These are phyloP conservation scores for Cardiospermum halicacabum DNA, from an alignment of 345 rosid genomes.

Conservation along the genomic window DNA sequence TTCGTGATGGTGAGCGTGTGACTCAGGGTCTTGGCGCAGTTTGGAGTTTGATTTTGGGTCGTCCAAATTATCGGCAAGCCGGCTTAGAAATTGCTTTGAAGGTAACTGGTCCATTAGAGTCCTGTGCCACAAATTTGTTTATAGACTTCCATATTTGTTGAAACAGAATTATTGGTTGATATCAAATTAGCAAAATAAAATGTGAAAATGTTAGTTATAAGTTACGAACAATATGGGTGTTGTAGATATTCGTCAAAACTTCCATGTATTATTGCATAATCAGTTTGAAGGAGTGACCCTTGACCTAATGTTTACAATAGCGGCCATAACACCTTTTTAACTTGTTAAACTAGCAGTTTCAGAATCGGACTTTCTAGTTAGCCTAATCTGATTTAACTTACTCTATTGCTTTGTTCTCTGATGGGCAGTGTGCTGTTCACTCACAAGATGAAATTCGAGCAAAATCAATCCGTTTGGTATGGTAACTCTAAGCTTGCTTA, in stretches of 20 bases:
- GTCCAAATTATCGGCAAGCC: constrained; percentile 76
- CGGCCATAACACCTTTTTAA: neutral
- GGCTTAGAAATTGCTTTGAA: constrained; percentile 82
- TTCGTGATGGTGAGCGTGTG: constrained; percentile 76
- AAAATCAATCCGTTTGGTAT: constrained; percentile 94
- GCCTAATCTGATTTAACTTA: neutral
- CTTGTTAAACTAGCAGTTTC: neutral
- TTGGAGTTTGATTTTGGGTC: constrained; percentile 93
- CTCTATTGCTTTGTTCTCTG: constrained; percentile 18
- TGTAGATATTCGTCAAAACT: neutral
- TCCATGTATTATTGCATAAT: neutral
- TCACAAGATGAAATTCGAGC: constrained; percentile 88
- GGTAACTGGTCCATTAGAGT: constrained; percentile 34
- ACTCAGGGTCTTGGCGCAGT: constrained; percentile 97
- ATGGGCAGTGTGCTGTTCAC: constrained; percentile 86
- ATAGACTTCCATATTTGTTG: neutral
- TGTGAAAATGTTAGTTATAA: neutral
- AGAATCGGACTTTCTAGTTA: neutral
- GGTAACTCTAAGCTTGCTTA: constrained; percentile 9
- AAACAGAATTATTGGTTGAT: neutral
- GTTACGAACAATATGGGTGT: neutral
- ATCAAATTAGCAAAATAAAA: neutral
- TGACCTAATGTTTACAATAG: neutral
- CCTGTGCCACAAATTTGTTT: neutral
- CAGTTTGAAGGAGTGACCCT: neutral